Conservation (phyloP, 2,329 filamentous ascomycete species). For the Exserohilum turcica region DNA sequence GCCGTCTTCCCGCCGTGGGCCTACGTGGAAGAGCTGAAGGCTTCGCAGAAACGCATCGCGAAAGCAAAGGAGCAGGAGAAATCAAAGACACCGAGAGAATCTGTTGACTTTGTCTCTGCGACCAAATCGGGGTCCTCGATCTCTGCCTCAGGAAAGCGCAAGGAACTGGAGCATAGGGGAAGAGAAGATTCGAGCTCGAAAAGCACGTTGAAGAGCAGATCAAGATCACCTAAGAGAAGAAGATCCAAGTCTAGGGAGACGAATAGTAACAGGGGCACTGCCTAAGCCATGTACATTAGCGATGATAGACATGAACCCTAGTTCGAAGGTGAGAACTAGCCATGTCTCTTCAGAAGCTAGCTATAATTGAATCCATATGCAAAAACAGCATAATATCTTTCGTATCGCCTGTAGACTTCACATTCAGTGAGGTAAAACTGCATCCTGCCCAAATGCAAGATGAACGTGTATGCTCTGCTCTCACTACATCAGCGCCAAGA, state of each 20-base stretch:
- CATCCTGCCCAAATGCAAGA: not conserved
- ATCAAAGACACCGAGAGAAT: constrained; percentile 33
- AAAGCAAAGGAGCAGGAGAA: constrained; percentile 42
- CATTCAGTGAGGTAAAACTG: not conserved
- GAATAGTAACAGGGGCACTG: constrained; percentile 7
- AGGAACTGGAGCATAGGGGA: constrained; percentile 39
- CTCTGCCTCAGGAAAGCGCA: constrained; percentile 32
- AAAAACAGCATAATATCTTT: not conserved
- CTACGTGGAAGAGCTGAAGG: constrained; percentile 51
- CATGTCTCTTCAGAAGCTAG: not conserved
- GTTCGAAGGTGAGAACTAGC: not conserved
- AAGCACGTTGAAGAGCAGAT: constrained; percentile 27
- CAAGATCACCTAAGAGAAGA: constrained; percentile 41
- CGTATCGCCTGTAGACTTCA: not conserved
- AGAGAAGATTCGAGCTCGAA: constrained; percentile 25
- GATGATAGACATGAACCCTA: not conserved
- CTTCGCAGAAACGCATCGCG: constrained; percentile 47
- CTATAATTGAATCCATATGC: not conserved
- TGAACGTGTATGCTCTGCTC: constrained; percentile 1
- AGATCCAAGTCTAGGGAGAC: constrained; percentile 30
- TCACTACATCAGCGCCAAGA: constrained; percentile 16
- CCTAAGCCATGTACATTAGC: not conserved
- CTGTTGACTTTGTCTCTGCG: constrained; percentile 44
- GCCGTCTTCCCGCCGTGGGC: constrained; percentile 50
- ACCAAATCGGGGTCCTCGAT: constrained; percentile 28